These are phyloP conservation scores for Sporothrix inflata DNA, from an alignment of 2,329 filamentous ascomycete genomes.

Conservation along the genomic window DNA sequence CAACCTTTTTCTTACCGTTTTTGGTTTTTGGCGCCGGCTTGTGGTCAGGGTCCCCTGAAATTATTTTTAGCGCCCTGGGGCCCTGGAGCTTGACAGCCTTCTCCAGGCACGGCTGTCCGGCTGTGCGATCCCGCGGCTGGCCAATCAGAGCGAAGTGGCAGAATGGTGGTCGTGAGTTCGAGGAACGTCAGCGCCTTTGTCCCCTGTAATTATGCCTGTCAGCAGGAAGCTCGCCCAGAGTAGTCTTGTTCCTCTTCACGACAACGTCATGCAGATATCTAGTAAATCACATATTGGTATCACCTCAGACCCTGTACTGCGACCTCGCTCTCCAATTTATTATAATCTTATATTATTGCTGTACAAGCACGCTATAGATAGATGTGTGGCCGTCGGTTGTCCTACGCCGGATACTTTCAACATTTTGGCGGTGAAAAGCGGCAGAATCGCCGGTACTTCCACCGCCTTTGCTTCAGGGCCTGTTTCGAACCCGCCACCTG, in stretches of 20 bases:
- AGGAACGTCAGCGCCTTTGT: not conserved
- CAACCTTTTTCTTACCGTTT: not conserved
- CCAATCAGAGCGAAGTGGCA: not conserved
- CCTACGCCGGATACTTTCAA: not conserved
- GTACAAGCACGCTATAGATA: too few species aligned
- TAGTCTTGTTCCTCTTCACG: too few species aligned
- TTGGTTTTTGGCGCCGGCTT: not conserved
- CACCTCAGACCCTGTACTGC: too few species aligned
- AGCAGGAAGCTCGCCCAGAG: not conserved
- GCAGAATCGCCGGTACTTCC: conserved; percentile 9
- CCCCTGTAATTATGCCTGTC: not conserved
- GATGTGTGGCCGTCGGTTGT: too few species aligned
- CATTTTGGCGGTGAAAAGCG: conserved; percentile 13
- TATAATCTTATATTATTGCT: too few species aligned
- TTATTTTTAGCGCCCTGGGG: conserved; percentile 21
- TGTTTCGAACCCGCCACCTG: conserved; percentile 11
- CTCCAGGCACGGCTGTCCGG: conserved; percentile 18
- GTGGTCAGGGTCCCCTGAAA: conserved; percentile 12
- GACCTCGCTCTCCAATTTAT: not conserved
- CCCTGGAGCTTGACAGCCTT: conserved; percentile 18
- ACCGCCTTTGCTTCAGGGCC: not conserved
- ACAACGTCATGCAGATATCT: too few species aligned
- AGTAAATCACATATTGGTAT: too few species aligned
- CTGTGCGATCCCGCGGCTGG: not conserved
- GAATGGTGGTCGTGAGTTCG: not conserved